A percentile compares a stretch with the other conserved stretches of the same genome.
These are phyloP conservation scores for Colletotrichum orchidophilum DNA, from an alignment of 2,329 filamentous ascomycete species.

Conservation along the genomic window DNA sequence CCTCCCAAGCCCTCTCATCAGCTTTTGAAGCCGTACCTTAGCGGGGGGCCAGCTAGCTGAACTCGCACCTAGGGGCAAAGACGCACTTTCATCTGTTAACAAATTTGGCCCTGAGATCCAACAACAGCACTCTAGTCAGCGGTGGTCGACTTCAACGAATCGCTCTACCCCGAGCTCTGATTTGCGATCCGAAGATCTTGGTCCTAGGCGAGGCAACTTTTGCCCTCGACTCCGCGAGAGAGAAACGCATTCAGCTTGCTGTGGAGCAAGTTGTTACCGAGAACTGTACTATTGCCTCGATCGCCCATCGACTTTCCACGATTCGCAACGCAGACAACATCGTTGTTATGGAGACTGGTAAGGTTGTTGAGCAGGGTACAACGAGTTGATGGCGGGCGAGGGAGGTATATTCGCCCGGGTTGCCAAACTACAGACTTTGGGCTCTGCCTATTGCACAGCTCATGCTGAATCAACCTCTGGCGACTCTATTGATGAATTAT, in stretches of 20 bases:
- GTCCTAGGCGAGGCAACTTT: constrained; percentile 64
- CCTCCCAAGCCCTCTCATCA: constrained; percentile 43
- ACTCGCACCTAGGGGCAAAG: constrained; percentile 48
- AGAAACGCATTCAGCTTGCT: constrained; percentile 54
- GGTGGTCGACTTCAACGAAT: constrained; percentile 64
- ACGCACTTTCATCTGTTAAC: constrained; percentile 35
- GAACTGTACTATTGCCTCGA: constrained; percentile 71
- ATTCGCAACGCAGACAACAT: constrained; percentile 74
- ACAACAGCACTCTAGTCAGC: constrained; percentile 54
- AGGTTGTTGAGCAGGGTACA: constrained; percentile 71
- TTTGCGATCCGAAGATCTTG: constrained; percentile 58
- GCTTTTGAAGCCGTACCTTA: constrained; percentile 48
- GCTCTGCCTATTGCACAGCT: constrained; percentile 25
- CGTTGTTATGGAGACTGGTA: constrained; percentile 69
- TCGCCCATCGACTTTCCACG: constrained; percentile 70
- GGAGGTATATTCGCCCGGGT: constrained; percentile 45
- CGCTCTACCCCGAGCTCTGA: constrained; percentile 58
- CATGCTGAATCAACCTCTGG: constrained; percentile 32
- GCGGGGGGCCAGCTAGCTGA: constrained; percentile 53
- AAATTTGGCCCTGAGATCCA: constrained; percentile 36
- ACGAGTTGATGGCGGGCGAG: constrained; percentile 61
- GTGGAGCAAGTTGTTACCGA: constrained; percentile 47
- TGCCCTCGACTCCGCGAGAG: constrained; percentile 59
- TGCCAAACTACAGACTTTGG: constrained; percentile 38
- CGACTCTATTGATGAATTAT: constrained; percentile 32